Evolutionary conservation across 2,329 filamentous ascomycete genomes (phyloP).

Genomic region (Talaromyces sp.): DNA sequence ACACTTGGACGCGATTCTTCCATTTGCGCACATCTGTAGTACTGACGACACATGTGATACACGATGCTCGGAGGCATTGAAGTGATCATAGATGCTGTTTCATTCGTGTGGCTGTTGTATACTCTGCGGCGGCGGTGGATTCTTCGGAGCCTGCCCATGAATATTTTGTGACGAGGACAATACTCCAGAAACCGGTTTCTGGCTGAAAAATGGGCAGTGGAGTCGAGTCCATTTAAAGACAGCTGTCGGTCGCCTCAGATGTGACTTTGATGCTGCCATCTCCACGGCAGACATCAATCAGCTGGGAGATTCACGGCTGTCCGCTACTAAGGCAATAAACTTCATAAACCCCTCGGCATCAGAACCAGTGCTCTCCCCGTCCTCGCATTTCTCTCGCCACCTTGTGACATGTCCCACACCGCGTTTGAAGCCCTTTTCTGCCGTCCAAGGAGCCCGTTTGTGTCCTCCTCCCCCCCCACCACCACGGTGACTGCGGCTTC

Average conservation of each 20-base stretch:
- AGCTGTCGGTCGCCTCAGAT: not conserved
- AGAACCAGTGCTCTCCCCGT: slow-evolving; percentile 25
- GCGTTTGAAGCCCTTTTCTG: slow-evolving; percentile 40
- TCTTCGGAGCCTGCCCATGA: not conserved
- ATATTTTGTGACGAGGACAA: not conserved
- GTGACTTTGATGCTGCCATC: not conserved
- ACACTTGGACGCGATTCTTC: not conserved
- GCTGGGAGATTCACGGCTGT: slow-evolving; percentile 8
- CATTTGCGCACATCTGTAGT: not conserved
- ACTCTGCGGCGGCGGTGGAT: not conserved
- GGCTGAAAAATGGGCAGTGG: not conserved
- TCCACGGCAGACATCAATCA: not conserved
- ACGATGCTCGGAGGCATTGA: not conserved
- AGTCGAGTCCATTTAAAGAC: not conserved
- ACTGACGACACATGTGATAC: not conserved
- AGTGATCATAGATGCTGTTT: not conserved
- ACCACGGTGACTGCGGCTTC: slow-evolving; percentile 18
- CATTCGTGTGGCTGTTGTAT: not conserved
- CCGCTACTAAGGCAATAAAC: slow-evolving; percentile 31
- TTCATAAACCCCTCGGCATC: slow-evolving; percentile 33
- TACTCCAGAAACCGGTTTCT: not conserved
- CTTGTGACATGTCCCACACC: slow-evolving; percentile 36
- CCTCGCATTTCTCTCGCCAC: slow-evolving; percentile 33
- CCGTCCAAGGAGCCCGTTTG: slow-evolving; percentile 33
- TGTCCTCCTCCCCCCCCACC: slow-evolving; percentile 16